Conservation (phyloP, 495 filamentous ascomycete species). For the Aspergillus sclerotioniger region DNA sequence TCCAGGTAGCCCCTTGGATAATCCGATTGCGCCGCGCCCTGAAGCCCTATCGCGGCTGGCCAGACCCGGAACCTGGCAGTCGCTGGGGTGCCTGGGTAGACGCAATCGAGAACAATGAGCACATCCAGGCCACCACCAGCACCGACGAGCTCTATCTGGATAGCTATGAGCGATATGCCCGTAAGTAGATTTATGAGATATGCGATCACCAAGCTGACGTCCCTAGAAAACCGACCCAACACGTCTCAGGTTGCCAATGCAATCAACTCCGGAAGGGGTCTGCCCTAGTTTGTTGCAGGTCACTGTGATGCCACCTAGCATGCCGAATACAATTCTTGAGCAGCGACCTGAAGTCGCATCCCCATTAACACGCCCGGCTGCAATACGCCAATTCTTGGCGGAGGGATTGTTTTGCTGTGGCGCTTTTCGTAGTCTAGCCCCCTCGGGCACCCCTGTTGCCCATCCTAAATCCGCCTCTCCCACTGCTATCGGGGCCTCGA, state of each 20-base stretch:
- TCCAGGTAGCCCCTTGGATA: constrained; percentile 87
- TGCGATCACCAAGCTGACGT: constrained; percentile 18
- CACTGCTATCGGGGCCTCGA: constrained; percentile 71
- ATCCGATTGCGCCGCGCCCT: constrained; percentile 72
- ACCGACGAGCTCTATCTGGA: constrained; percentile 70
- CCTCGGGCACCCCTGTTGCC: constrained; percentile 47
- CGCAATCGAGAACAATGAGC: constrained; percentile 74
- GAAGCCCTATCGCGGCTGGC: constrained; percentile 78
- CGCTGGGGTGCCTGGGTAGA: constrained; percentile 76
- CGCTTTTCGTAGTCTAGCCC: constrained; percentile 25
- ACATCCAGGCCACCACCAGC: constrained; percentile 76
- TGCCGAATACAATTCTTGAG: background rate
- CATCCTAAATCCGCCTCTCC: constrained; percentile 70
- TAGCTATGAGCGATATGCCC: constrained; percentile 65
- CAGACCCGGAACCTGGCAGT: constrained; percentile 63
- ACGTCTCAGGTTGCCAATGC: constrained; percentile 59
- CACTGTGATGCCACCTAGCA: background rate
- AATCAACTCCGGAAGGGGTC: constrained; percentile 53
- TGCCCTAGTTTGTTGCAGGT: constrained; percentile 38
- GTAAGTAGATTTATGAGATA: constrained; percentile 37
- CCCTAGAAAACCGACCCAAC: constrained; percentile 57
- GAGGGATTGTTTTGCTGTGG: constrained; percentile 5
- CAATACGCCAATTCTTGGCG: background rate
- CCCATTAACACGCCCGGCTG: background rate
- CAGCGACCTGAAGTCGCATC: background rate